Conservation (phyloP, 1,284 basidiomycete species). For the Cutaneotrichosporon daszewskae region DNA sequence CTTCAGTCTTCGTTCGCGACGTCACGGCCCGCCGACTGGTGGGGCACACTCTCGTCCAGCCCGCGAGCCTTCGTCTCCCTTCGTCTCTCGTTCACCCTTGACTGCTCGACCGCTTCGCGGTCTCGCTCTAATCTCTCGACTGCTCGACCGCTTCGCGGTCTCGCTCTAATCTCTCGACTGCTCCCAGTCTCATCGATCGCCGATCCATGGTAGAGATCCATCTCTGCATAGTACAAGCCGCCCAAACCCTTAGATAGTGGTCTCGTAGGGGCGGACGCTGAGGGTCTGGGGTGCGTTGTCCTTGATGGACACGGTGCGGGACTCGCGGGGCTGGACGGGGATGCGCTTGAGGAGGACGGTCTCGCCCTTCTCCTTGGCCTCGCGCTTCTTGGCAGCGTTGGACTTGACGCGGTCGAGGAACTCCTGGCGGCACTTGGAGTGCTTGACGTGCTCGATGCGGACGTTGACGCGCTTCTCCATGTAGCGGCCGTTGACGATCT, state of each 20-base stretch:
- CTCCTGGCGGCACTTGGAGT: slow-evolving; percentile 98
- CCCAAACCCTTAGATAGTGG: slow-evolving; percentile 44
- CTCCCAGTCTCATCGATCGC: no score
- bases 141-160: no score
- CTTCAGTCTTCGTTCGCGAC: no score
- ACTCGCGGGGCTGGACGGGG: slow-evolving; percentile 75
- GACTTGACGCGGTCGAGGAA: slow-evolving; percentile 94
- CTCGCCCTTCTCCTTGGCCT: slow-evolving; percentile 87
- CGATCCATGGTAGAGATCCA: slow-evolving; percentile 36
- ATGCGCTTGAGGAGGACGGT: slow-evolving; percentile 80
- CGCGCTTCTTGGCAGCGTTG: slow-evolving; percentile 79
- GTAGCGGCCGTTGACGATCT: slow-evolving; percentile 98
- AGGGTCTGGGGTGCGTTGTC: slow-evolving; percentile 90
- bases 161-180: no score
- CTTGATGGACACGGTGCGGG: slow-evolving; percentile 65
- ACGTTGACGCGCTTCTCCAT: slow-evolving; percentile 99
- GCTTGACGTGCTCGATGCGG: slow-evolving; percentile 93
- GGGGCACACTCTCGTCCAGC: no score
- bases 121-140: no score
- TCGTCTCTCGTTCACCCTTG: no score
- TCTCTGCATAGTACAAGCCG: slow-evolving; percentile 43
- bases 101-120: no score
- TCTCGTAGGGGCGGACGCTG: slow-evolving; percentile 69
- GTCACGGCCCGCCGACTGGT: no score
- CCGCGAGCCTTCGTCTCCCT: no score